A percentile compares a stretch with the other conserved stretches of the same genome.
phyloP scores from a whole-genome alignment of 164 flowering plant species.

The Aristolochia contorta region DNA sequence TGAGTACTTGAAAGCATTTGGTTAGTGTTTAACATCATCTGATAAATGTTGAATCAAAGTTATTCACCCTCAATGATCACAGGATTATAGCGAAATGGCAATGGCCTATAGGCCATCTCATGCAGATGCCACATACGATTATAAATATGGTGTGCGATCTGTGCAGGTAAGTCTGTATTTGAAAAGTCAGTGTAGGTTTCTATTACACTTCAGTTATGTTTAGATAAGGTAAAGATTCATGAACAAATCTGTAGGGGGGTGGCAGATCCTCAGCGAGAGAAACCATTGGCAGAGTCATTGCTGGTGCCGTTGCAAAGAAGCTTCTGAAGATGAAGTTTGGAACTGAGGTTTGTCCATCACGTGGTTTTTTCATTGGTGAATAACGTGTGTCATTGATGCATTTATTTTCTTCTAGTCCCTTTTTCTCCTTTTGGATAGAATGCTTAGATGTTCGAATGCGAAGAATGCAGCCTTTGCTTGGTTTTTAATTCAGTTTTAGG shows the following conservation, averaged over 20 bases:
- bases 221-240: too few relatives aligned
- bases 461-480: not conserved
- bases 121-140: constrained; percentile 98
- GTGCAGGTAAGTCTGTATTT: constrained; percentile 52
- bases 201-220: not conserved
- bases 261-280: constrained; percentile 99
- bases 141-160: constrained; percentile 92
- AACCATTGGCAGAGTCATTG: constrained; percentile 97
- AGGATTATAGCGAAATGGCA: constrained; percentile 96
- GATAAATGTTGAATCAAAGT: too few relatives aligned
- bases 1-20: too few relatives aligned
- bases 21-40: too few relatives aligned
- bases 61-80: constrained; percentile 4
- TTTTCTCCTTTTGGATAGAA: too few relatives aligned
- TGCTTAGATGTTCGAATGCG: too few relatives aligned
- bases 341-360: constrained; percentile 54
- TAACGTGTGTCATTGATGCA: not conserved
- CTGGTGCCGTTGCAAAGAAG: constrained; percentile 95
- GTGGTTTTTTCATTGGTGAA: too few relatives aligned
- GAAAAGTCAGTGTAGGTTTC: not conserved
- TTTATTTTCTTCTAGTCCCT: not conserved
- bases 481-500: not conserved
- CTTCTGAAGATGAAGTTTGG: constrained; percentile 61
- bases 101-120: constrained; percentile 93
- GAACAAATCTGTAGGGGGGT: constrained; percentile 64